Percentiles rank a stretch among this genome's conserved stretches.
These are phyloP conservation scores for Mesembryanthemum crystallinum DNA, from an alignment of 148 eudicot genomes.

Conservation along the genomic window DNA sequence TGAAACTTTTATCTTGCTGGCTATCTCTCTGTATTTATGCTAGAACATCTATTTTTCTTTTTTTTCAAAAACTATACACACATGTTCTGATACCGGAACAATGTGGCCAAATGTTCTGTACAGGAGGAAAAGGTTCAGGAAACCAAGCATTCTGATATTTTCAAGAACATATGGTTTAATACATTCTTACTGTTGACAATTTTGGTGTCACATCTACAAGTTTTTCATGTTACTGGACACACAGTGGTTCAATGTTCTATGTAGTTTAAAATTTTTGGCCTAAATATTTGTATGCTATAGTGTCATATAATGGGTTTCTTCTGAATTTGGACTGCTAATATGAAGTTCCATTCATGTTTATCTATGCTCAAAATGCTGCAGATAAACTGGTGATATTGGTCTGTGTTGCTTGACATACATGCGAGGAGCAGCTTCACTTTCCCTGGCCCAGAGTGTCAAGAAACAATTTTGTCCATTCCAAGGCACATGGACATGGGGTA, in stretches of 20 bases:
- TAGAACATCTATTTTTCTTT: too few relatives aligned
- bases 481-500: conserved; percentile 53
- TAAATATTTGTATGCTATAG: background rate
- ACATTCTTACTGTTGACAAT: too few relatives aligned
- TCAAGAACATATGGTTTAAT: too few relatives aligned
- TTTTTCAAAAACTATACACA: too few relatives aligned
- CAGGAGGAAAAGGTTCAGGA: too few relatives aligned
- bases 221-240: too few relatives aligned
- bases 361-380: conserved; percentile 11
- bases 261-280: background rate
- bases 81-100: too few relatives aligned
- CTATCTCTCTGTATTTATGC: too few relatives aligned
- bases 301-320: background rate
- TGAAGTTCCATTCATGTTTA: background rate
- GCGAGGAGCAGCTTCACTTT: conserved; percentile 31
- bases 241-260: too few relatives aligned
- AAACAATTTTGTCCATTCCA: conserved; percentile 26
- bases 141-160: too few relatives aligned
- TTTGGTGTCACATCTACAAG: background rate
- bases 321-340: background rate
- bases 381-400: conserved; percentile 4
- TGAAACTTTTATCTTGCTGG: too few relatives aligned
- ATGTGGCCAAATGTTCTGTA: too few relatives aligned
- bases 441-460: conserved; percentile 18
- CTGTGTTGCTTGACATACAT: conserved; percentile 8